phyloP scores from a whole-genome alignment of 495 filamentous ascomycete species.

The Hypoxylon subgilvum region DNA sequence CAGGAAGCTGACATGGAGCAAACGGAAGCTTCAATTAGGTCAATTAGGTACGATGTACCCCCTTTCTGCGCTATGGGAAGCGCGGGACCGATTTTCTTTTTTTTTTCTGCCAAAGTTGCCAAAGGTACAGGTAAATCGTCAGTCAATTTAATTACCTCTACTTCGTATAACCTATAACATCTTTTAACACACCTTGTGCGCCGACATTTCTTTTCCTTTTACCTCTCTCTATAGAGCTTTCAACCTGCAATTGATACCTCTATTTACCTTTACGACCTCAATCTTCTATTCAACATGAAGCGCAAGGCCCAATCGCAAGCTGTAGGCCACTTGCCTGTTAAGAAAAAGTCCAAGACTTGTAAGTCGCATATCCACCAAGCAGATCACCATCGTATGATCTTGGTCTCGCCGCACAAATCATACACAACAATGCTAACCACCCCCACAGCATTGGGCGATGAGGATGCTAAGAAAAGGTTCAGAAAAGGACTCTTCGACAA shows the following conservation, averaged over 20 bases:
- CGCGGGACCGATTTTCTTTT: constrained; percentile 8
- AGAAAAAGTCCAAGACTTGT: constrained; percentile 56
- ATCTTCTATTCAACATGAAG: constrained; percentile 51
- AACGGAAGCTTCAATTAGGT: constrained; percentile 1
- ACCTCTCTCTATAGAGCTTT: background rate
- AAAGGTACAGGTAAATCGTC: no score
- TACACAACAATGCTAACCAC: constrained; percentile 21
- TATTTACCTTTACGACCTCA: constrained; percentile 2
- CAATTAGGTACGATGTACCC: background rate
- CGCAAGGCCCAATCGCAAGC: constrained; percentile 52
- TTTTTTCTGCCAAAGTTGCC: constrained; percentile 24
- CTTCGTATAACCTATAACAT: no score
- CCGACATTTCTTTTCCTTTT: constrained; percentile 4
- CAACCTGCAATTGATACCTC: background rate
- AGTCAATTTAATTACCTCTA: constrained; percentile 7
- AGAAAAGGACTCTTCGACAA: constrained; percentile 77
- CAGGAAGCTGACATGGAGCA: constrained; percentile 3
- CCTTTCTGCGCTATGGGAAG: background rate
- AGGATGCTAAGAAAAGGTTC: constrained; percentile 64
- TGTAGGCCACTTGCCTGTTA: constrained; percentile 44
- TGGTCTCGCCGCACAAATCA: background rate
- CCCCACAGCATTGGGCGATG: constrained; percentile 47
- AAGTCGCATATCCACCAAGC: constrained; percentile 19
- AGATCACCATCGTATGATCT: constrained; percentile 30
- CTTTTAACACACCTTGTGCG: no score